Base-by-base conservation (phyloP, 2,329 filamentous ascomycete species). In the Penicillium sp. region DNA sequence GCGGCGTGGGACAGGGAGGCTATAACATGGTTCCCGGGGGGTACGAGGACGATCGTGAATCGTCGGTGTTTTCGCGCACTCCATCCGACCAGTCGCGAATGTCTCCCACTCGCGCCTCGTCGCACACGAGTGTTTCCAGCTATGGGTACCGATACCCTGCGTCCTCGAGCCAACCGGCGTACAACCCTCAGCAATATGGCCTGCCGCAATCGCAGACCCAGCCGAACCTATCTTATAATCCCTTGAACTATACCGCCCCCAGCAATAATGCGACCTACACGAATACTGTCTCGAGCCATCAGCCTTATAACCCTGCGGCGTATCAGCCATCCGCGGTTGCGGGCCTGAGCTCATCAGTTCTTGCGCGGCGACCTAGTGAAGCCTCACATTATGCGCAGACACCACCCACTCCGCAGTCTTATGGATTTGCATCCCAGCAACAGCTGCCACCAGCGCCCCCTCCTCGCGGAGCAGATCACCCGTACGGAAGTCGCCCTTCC, bases 171-270 rank as follows among this genome's bases (percentile, higher is more conserved):
- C 82, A 76, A 68, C 78, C 74, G 17, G 67, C 82, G 45, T 89
- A 89, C 75, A 88, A 89, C 65, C 87, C 87, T 14, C 85, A 87
- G 69, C 79, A 85, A 68, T 89, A 86, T 73, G 80, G 78, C 48
- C 75, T 81, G 31, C 75, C 79, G 12, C 73, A 78, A 38, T 72
- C 78, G 25, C 79, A 80, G 57, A 78, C 80, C 50, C 78, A 79
- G 54, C 77, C 75, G 28, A 72, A 73, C 71, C 75, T 77, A 73
- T 82, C 84, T 45, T 94, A 93, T 76, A 94, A 93, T 70, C 90
- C 91, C 1, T 84, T 89, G 72, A 80, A 82, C 39, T 94, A 83
- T 68, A 71, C 68, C 41, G 65, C 66, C 50, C 63, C 69, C 47
- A 66, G 48, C 54, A 70, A 57, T 56, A 70, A 58, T 59, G 58